Evolutionary conservation across 306 rosid genomes (phyloP).

Genomic region (Glycine tomentella): DNA sequence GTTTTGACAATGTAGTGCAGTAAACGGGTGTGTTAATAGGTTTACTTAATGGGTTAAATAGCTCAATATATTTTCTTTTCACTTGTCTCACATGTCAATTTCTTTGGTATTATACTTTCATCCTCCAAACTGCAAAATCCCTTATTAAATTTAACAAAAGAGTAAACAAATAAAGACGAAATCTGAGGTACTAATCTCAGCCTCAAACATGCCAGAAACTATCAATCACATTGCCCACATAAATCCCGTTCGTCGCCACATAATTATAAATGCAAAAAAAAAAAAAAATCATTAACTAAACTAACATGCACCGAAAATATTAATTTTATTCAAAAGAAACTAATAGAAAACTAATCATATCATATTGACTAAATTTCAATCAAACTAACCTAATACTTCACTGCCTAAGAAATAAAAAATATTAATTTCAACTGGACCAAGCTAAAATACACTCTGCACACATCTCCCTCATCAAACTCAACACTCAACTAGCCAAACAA

Average conservation of each 20-base stretch:
- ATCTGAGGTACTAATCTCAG: conserved; percentile 25
- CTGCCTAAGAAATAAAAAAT: conserved; percentile 6
- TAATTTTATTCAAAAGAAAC: not conserved
- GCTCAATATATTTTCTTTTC: not conserved
- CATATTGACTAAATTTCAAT: not conserved
- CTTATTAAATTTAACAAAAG: conserved; percentile 14
- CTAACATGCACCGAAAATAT: not conserved
- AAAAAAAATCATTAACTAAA: not conserved
- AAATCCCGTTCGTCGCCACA: not conserved
- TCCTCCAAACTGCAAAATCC: conserved; percentile 17
- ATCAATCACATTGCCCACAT: conserved; percentile 5
- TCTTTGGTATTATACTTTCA: conserved; percentile 8
- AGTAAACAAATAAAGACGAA: conserved; percentile 7
- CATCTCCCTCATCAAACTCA: conserved; percentile 36
- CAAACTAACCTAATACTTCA: not conserved
- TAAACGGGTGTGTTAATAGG: too few relatives aligned
- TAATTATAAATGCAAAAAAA: not conserved
- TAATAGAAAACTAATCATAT: not conserved
- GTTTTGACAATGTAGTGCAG: not conserved
- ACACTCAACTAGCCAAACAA: conserved; percentile 17
- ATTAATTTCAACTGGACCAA: conserved; percentile 25
- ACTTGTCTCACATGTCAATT: conserved; percentile 8
- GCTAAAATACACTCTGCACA: conserved; percentile 29
- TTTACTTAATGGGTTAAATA: not conserved
- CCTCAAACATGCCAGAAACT: conserved; percentile 3